Base-by-base conservation (phyloP, 78 protist species). In the Chrysochromulina parva region DNA sequence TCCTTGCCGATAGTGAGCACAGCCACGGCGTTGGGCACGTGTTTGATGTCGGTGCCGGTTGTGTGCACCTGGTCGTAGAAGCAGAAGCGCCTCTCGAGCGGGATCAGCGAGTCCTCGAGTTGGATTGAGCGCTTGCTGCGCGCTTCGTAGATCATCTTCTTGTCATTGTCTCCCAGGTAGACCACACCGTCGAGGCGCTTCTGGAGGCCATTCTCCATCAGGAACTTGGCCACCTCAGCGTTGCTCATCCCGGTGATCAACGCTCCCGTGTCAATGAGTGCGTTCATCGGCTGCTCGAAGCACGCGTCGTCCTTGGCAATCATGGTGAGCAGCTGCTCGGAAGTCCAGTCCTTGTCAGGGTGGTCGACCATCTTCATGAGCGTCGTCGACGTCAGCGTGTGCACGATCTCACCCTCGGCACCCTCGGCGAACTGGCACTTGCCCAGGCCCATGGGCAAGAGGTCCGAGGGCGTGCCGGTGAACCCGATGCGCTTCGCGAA, bases 391-490 rank as follows among this genome's bases (percentile, higher is more conserved):
- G 95, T 94, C 24, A 93, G 69, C 22, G 88, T 74, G 81, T 58
- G 54, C 57, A 93, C 19, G 48, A 93, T 85, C 88, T 65, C 9
- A 6, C 93, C 95, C 47, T 89, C 92, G n/a, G 91, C 11, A 28
- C 90, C 74, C 24, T 65, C 2, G 47, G 58, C 92, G 38, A 57
- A 93, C 55, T 26, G 80, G 85, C 93, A 90, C 28, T 22, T 19
- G n/a, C 93, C 95, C 47, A 93, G 69, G 38, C 66, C 88, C n/a
- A 10, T 58, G 1, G 95, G 95, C 20, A 93, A 90, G 19, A 93
- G 89, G 57, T 90, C 90, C 20, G 92, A 86, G 1, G 95, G 95
- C n/a, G 95, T 93, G 13, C 95, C 95, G 16, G 93, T 88, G 90
- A 93, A 93, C 59, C 95, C 95, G 19, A 93, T 4, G n/a, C 95